phyloP scores from a whole-genome alignment of 2,329 filamentous ascomycete species.

The Pseudogymnoascus sp. region DNA sequence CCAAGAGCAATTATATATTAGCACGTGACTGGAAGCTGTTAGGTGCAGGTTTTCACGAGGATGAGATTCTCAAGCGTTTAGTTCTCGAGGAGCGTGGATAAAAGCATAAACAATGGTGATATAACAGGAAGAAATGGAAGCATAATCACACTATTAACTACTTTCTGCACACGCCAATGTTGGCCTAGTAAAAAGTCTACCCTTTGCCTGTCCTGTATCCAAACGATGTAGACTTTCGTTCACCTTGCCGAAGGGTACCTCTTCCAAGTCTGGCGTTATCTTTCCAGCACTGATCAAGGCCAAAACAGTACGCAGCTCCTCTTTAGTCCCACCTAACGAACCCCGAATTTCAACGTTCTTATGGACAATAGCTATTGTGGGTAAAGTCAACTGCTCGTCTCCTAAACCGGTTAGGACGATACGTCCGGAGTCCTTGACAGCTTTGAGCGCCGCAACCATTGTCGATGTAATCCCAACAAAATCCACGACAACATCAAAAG shows the following conservation, averaged over 20 bases:
- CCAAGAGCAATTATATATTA: background rate
- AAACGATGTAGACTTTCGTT: slow-evolving; percentile 11
- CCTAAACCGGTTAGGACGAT: slow-evolving; percentile 14
- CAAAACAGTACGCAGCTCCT: background rate
- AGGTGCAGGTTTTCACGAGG: no score
- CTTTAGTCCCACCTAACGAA: slow-evolving; percentile 10
- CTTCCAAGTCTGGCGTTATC: slow-evolving; percentile 12
- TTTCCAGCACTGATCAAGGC: slow-evolving; percentile 9
- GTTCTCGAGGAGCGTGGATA: no score
- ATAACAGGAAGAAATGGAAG: no score
- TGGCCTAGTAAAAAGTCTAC: slow-evolving; percentile 14
- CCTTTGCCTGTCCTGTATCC: slow-evolving; percentile 8
- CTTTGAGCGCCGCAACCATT: slow-evolving; percentile 7
- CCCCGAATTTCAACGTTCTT: slow-evolving; percentile 7
- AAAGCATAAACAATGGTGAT: no score
- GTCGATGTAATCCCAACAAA: slow-evolving; percentile 13
- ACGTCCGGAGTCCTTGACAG: slow-evolving; percentile 10
- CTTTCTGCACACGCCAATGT: background rate
- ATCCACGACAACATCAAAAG: slow-evolving; percentile 14
- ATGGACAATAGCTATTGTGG: slow-evolving; percentile 6
- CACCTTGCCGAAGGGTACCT: slow-evolving; percentile 12
- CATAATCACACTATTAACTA: slow-evolving; percentile 26
- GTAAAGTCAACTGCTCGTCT: background rate
- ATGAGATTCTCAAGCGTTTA: no score
- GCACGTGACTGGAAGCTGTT: background rate